phyloP scores from a whole-genome alignment of 345 rosid species.

The Clarkia xantiana region DNA sequence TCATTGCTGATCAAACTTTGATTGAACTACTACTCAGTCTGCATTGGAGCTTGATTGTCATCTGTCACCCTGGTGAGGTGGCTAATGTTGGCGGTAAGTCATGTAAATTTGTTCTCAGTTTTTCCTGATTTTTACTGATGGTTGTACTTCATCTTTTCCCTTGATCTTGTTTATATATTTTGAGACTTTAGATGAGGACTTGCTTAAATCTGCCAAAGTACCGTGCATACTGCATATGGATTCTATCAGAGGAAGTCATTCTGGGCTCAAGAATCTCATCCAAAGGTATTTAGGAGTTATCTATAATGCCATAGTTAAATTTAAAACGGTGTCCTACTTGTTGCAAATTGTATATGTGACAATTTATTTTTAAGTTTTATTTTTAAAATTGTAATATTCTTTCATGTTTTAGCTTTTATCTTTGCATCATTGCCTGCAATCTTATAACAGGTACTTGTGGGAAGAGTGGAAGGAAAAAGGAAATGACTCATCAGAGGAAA shows the following conservation, averaged over 20 bases:
- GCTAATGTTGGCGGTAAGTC: slow-evolving; percentile 47
- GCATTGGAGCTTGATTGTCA: slow-evolving; percentile 93
- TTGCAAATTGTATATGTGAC: neutral
- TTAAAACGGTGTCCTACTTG: too few relatives aligned
- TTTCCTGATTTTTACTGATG: slow-evolving; percentile 1
- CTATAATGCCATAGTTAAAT: neutral
- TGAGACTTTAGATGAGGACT: slow-evolving; percentile 40
- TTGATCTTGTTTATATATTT: slow-evolving; percentile 4
- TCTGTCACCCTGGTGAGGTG: slow-evolving; percentile 90
- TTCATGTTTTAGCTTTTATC: slow-evolving; percentile 1
- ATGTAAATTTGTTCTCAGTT: neutral
- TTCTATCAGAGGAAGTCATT: slow-evolving; percentile 91
- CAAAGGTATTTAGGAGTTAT: slow-evolving; percentile 46
- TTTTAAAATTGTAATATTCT: neutral
- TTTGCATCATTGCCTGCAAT: neutral
- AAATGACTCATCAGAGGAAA: slow-evolving; percentile 47
- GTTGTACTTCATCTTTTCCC: slow-evolving; percentile 2
- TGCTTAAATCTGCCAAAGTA: slow-evolving; percentile 30
- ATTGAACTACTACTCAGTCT: slow-evolving; percentile 31
- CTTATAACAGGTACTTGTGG: slow-evolving; percentile 58
- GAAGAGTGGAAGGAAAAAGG: slow-evolving; percentile 94
- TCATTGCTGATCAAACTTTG: slow-evolving; percentile 9
- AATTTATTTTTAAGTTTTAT: neutral
- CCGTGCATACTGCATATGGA: slow-evolving; percentile 98
- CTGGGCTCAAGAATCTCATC: slow-evolving; percentile 80